Base-by-base conservation (phyloP, 306 rosid genomes). In the Trichosanthes cucumerina region DNA sequence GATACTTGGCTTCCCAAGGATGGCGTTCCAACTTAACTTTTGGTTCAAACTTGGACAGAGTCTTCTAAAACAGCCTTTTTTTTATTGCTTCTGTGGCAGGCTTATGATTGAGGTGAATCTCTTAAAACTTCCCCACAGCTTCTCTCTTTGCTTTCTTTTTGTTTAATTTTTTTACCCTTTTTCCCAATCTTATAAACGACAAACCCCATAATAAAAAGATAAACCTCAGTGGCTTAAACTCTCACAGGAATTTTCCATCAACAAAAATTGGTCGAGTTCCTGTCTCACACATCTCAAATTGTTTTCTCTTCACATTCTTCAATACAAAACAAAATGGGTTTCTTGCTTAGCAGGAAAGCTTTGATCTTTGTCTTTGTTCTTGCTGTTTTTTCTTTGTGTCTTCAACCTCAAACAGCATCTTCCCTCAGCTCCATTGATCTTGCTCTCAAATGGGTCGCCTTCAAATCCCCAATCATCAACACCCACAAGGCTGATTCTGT, bases 21-120 rank as follows among this genome's bases (percentile, higher is more conserved):
- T 59, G 70, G 41, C 1, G 52, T 76, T 76, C 69, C 79, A 38
- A 56, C 68, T 23, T 56, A 28, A 58, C 80, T 77, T 77, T 77
- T 59, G 58, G 39, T 77, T 77, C 80, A 77, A 77, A 77, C 80
- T 59, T 77, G 56, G 76, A 38, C 57, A 77, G 70, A 77, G 70
- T 76, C 80, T 77, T 77, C 71, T 56, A 77, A 77, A 77, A 56
- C 80, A 77, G 68, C 80, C 76, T 44, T 23, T 77, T 76, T 50
- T 73, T 14, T 58, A 77, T 77, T 76, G 49, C 79, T 76, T 76
- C 79, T 21, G 34, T 76, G 31, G 64, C 66, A 52, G 64, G 79
- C 66, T 76, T 53, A 76, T 76, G 79, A 76, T 76, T 76, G 65
- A 57, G 34, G 15, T 74, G 68, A 76, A 76, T 76, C 79, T 76